Evolutionary conservation across 306 rosid species (phyloP).

Genomic region (Inga leiocalycina): DNA sequence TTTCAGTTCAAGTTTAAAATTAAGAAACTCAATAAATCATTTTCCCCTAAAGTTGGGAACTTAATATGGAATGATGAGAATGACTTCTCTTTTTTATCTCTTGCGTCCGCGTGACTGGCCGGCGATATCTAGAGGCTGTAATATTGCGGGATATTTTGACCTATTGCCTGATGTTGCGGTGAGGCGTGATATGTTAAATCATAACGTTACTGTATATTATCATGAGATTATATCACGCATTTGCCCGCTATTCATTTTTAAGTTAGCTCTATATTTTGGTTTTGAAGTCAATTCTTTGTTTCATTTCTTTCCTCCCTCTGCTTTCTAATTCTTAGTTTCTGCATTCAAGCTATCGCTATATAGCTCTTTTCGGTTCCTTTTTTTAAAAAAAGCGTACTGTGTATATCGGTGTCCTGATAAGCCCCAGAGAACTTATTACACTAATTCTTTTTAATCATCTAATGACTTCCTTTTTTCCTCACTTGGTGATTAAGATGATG

Average conservation of each 20-base stretch:
- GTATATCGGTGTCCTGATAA: background rate
- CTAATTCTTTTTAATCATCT: background rate
- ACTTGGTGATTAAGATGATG: constrained; percentile 37
- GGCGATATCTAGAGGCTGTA: background rate
- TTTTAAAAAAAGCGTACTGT: background rate
- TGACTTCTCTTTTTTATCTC: background rate
- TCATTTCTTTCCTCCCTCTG: background rate
- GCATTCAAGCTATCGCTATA: background rate
- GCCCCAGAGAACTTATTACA: background rate
- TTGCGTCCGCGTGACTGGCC: background rate
- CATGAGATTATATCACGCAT: background rate
- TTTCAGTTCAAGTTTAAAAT: background rate
- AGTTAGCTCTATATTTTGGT: background rate
- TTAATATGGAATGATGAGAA: no score
- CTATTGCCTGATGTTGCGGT: background rate
- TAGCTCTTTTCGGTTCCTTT: background rate
- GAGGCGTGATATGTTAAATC: background rate
- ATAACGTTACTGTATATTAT: background rate
- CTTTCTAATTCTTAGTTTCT: background rate
- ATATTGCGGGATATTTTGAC: background rate
- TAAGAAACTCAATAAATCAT: background rate
- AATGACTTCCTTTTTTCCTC: constrained; percentile 3
- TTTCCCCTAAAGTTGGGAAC: background rate
- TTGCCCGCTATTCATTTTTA: background rate
- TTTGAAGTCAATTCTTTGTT: background rate